Evolutionary conservation across 495 filamentous ascomycete species (phyloP), one percentile per base, ranked within the genome.

Genomic region (Lasiosphaeria miniovina): DNA sequence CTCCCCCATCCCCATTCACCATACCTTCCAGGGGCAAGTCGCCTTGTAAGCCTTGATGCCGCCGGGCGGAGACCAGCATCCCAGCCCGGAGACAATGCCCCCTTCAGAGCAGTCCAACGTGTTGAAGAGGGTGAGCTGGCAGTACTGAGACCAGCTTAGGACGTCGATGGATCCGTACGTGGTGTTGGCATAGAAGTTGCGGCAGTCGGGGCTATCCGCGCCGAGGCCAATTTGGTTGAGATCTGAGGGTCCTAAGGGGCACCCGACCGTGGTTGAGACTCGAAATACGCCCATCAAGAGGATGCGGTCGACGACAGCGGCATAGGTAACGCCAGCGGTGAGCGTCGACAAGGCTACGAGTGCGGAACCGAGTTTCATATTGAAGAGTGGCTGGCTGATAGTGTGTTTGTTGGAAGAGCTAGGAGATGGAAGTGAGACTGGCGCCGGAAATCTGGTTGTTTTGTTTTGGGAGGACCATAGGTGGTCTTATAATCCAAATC

Each of bases 21-120:
- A 46, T 5, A n/a, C 15, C 43, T 46, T 46, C 43, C 43, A 64
- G 11, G 61, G 61, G n/a, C 61, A 62, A 14, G 56, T 35, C 9
- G 36, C 57, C 50, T 46, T 62, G 15, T 59, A 62, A 10, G 49
- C 61, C 17, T 36, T 55, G 31, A 59, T 55, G 9, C 61, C 50
- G 14, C 61, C 61, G 12, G 54, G 49, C 1, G 61, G 61, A 8
- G 49, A 35, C 61, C 61, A 62, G 56, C 61, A 62, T 15, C 61
- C 61, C 0, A 32, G 31, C 1, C 61, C 61, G 2, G 55, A 59
- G 2, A 59, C 56, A 3, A 62, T 59, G 8, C 61, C 61, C 3
- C 43, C 41, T 10, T 62, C 61, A 14, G 55, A 54, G 51, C 61
- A 62, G 17, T 59, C 61, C 0, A 33, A 17, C 24, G 57, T 62